Base-by-base conservation (phyloP, 2,329 filamentous ascomycete species). In the Cordyceps cateniannulata region DNA sequence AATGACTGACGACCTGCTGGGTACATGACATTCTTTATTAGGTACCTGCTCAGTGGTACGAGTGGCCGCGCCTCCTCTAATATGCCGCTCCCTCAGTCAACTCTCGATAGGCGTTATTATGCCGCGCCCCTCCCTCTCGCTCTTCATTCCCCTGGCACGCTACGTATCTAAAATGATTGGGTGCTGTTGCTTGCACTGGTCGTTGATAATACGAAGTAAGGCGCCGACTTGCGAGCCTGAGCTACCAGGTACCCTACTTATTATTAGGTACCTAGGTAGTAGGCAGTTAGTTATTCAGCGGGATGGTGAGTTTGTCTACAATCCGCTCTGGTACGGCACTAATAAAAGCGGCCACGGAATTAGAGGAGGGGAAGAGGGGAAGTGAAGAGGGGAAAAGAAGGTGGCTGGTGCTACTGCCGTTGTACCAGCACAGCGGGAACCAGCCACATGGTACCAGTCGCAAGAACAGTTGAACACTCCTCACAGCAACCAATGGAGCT, bases 321-420 rank as follows among this genome's bases (percentile, higher is more conserved):
- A 5, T n/a, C 40, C 16, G 40, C 40, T 35, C 4, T 35, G 32
- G 32, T 12, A 12, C 32, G 32, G 32, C 32, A 12, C 32, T 35
- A 35, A 35, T 48, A 40, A 57, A 57, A 48, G 54, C 54, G 54
- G 54, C 54, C 44, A 27, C 45, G 42, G 29, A 49, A 27, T 48
- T 38, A 48, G 20, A 27, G 16, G 25, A 24, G 29, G 42, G n/a
- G 29, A 35, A 40, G 25, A 38, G 29, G 53, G 27, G 29, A 32
- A 35, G 12, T 14, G 14, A 18, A n/a, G 53, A 24, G 25, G 25
- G 25, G n/a, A n/a, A 53, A 22, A 20, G n/a, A n/a, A 47, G 44
- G 54, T 57, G 54, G 54, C 54, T 57, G 29, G 44, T 47, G 42
- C n/a, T 45, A 25, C 32, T 35, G n/a, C 40, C n/a, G 14, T 45